Conservation (phyloP, 1,284 basidiomycete genomes). For the Ceratobasidium sp. region DNA sequence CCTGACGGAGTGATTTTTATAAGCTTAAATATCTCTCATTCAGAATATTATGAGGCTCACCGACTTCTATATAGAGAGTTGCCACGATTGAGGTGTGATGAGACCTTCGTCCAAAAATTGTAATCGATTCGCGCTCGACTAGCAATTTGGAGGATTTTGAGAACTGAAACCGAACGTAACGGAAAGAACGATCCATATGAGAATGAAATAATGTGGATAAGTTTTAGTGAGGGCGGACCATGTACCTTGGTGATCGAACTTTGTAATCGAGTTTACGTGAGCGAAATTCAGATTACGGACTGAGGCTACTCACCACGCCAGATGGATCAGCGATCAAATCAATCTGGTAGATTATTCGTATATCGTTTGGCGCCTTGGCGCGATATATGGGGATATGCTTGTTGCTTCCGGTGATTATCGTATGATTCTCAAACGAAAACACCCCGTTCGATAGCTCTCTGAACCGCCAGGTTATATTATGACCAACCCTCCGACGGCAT, state of each 20-base stretch:
- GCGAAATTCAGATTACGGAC: background rate
- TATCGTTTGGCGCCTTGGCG: background rate
- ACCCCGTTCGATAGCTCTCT: conserved; percentile 14
- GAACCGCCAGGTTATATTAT: background rate
- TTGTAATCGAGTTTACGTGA: background rate
- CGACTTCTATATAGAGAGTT: background rate
- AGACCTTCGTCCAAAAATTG: conserved; percentile 13
- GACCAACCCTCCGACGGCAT: background rate
- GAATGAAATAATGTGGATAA: background rate
- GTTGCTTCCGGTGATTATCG: background rate
- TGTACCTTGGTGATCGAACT: conserved; percentile 22
- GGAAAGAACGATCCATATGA: background rate
- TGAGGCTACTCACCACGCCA: background rate
- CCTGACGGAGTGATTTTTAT: too few species aligned
- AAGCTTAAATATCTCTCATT: too few species aligned
- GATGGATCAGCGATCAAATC: background rate
- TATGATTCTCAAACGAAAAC: conserved; percentile 18
- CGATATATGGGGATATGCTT: conserved; percentile 17
- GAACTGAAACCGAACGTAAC: background rate
- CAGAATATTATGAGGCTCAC: background rate
- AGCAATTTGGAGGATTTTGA: background rate
- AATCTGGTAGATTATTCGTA: conserved; percentile 19
- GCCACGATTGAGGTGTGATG: background rate
- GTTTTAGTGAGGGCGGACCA: background rate
- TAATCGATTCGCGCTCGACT: conserved; percentile 11